A percentile compares a stretch with the other conserved stretches of the same genome.
Conservation (phyloP, 2,329 filamentous ascomycete genomes). For the Chalara sp. region DNA sequence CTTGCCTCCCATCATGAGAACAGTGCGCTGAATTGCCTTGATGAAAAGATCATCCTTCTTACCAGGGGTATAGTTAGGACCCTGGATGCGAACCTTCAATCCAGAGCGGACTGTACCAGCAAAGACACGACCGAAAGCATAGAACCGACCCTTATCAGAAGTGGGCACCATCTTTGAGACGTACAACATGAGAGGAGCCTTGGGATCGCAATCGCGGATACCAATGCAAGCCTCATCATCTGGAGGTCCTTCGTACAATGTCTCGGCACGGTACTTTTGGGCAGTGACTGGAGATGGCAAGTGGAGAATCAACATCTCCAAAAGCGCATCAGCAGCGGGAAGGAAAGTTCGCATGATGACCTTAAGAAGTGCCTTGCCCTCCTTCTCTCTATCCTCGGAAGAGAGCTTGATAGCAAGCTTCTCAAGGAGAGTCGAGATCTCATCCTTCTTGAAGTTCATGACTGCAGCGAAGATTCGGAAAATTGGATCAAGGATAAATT, state of each 20-base stretch:
- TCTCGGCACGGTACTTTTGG: conserved; percentile 97
- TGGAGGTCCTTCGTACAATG: conserved; percentile 92
- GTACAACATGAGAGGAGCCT: conserved; percentile 99
- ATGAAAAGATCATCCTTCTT: conserved; percentile 99
- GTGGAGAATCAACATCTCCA: conserved; percentile 99
- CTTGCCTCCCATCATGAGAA: conserved; percentile 99
- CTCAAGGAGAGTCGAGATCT: conserved; percentile 72
- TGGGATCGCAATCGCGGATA: conserved; percentile 98
- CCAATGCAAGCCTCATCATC: conserved; percentile 91
- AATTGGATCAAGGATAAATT: conserved; percentile 99
- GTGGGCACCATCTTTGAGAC: conserved; percentile 99
- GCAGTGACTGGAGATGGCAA: conserved; percentile 92
- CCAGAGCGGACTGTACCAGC: conserved; percentile 95
- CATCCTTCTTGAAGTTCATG: conserved; percentile 99
- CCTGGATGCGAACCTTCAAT: conserved; percentile 99
- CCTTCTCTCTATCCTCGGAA: conserved; percentile 80
- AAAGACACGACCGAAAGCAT: conserved; percentile 99
- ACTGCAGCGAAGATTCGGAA: conserved; percentile 97
- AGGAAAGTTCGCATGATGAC: conserved; percentile 98
- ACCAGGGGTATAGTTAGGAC: conserved; percentile 95
- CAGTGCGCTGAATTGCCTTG: conserved; percentile 99
- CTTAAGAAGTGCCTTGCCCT: conserved; percentile 98
- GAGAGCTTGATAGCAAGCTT: conserved; percentile 95
- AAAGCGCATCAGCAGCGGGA: conserved; percentile 91
- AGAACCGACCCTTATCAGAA: conserved; percentile 99